Evolutionary conservation across 352 stramenopile species (phyloP).

Genomic region (Pythium biforme): DNA sequence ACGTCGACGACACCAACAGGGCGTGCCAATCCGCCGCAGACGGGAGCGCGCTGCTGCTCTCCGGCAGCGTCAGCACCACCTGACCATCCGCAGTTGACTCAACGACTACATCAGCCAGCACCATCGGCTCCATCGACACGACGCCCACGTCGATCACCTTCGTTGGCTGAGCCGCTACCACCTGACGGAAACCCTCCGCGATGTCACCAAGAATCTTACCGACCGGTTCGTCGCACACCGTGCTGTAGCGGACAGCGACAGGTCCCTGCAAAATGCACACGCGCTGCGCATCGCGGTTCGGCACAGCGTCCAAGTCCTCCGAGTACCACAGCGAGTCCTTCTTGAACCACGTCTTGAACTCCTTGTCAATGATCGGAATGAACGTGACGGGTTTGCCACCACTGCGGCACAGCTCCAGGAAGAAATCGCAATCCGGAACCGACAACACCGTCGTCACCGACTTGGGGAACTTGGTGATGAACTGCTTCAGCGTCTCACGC

Average conservation of each 20-base stretch:
- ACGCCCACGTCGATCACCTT: not conserved
- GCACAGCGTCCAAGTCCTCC: constrained; percentile 83
- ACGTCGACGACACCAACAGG: constrained; percentile 34
- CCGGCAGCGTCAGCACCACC: constrained; percentile 33
- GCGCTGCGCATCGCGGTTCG: constrained; percentile 68
- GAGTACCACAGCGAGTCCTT: constrained; percentile 92
- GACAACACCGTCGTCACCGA: constrained; percentile 57
- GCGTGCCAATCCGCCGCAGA: constrained; percentile 42
- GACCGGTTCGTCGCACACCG: constrained; percentile 67
- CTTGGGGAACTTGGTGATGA: constrained; percentile 57
- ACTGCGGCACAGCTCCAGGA: constrained; percentile 76
- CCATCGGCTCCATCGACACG: not conserved
- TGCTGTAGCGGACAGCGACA: constrained; percentile 81
- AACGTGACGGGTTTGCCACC: constrained; percentile 89
- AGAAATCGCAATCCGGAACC: constrained; percentile 77
- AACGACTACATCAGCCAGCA: constrained; percentile 22
- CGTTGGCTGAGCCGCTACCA: constrained; percentile 28
- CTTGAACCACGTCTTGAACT: constrained; percentile 88
- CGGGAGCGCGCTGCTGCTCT: constrained; percentile 27
- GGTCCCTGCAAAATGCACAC: constrained; percentile 86
- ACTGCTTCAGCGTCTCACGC: constrained; percentile 37
- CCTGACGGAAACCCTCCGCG: constrained; percentile 46
- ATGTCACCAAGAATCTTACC: constrained; percentile 75
- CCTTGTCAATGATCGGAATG: constrained; percentile 75
- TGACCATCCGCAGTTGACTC: constrained; percentile 26